These are phyloP conservation scores for Acanthamoeba culbertsoni DNA, from an alignment of 208 protist genomes.

Conservation along the genomic window DNA sequence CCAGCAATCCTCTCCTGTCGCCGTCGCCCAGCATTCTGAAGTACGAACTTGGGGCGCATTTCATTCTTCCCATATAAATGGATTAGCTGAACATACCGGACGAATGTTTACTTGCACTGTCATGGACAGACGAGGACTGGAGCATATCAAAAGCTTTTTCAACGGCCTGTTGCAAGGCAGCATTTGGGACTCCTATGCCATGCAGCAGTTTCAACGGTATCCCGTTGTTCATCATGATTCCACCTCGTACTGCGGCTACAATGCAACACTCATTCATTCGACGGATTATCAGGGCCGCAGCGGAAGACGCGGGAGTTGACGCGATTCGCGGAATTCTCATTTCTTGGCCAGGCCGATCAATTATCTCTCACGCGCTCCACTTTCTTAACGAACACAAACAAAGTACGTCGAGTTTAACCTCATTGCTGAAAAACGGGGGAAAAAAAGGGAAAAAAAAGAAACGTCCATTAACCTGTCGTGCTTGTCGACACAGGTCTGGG, in stretches of 20 bases:
- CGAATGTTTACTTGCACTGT: not conserved
- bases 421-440: too few relatives aligned
- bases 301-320: not conserved
- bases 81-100: not conserved
- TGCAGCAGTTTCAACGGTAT: not conserved
- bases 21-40: not conserved
- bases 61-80: not conserved
- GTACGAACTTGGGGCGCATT: not conserved
- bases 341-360: not conserved
- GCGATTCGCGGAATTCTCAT: not conserved
- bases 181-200: not conserved
- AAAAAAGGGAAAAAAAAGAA: too few relatives aligned
- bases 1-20: not conserved
- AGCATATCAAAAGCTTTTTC: not conserved
- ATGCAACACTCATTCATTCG: not conserved
- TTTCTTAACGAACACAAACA: conserved; percentile 8
- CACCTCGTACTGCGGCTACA: not conserved
- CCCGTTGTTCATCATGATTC: not conserved
- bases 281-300: not conserved
- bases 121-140: not conserved
- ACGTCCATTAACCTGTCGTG: too few relatives aligned
- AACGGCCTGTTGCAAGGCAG: not conserved
- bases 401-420: too few relatives aligned
- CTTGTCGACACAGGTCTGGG: too few relatives aligned
- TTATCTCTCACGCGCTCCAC: not conserved